Evolutionary conservation across 768 basidiomycete species (phyloP).

Genomic region (Termitomyces sp.): DNA sequence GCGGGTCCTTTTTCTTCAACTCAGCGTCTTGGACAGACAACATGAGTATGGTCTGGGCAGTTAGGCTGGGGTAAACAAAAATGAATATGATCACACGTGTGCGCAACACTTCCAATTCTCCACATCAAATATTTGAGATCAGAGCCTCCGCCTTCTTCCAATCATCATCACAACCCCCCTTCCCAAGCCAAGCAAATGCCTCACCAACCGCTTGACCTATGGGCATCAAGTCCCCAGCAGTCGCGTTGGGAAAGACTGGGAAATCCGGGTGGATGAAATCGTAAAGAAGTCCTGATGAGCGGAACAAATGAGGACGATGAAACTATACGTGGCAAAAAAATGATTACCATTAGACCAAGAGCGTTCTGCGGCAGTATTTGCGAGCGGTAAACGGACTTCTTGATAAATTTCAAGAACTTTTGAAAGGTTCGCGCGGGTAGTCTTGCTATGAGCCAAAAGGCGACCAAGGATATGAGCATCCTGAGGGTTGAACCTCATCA

Average conservation of each 20-base stretch:
- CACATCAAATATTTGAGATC: not conserved
- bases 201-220: conserved; percentile 15
- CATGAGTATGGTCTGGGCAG: no score
- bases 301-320: not conserved
- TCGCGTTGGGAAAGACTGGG: not conserved
- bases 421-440: conserved; percentile 8
- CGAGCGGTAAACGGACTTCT: conserved; percentile 13
- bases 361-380: conserved; percentile 11
- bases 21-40: no score
- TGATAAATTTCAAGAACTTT: conserved; percentile 17
- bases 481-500: not conserved
- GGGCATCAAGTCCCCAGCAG: not conserved
- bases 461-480: conserved; percentile 21
- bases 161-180: conserved; percentile 17
- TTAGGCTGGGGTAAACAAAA: no score
- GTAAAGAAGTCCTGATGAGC: not conserved
- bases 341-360: conserved; percentile 14
- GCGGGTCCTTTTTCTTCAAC: no score
- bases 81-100: no score
- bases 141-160: conserved; percentile 13
- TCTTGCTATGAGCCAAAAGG: conserved; percentile 13
- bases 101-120: no score
- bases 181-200: conserved; percentile 17
- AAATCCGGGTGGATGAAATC: not conserved
- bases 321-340: not conserved